Evolutionary conservation across 108 stramenopile species (phyloP), one percentile per base, ranked within the genome.

Genomic region (Discostella stelligeroides): DNA sequence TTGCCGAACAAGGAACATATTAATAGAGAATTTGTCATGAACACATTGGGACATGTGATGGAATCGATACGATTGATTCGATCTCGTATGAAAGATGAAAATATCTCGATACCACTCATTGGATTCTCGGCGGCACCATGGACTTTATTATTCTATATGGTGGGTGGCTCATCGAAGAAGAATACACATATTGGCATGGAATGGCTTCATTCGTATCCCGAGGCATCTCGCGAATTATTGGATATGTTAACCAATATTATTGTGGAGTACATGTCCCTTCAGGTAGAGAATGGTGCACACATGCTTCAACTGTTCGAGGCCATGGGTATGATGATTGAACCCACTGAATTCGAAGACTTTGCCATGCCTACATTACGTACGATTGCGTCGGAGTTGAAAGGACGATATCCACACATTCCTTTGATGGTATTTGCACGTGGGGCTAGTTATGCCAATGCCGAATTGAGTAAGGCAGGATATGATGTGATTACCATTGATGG

Each of bases 141-240:
- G 92, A 98, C 97, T 7, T 84, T 98, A 13, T 73, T 98, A 42
- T 98, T 91, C 78, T 98, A 98, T 81, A 95, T 97, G 90, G 94
- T 98, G 6, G 97, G 97, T 21, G 97, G 96, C 63, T 89, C 88
- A 10, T 92, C 91, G 42, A 93, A 94, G 65, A 94, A 92, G 77
- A 97, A 97, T 66, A 84, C 68, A 30, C 82, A 89, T 9, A 82
- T 84, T 51, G 97, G 95, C 13, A 81, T 87, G 66, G 62, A 86
- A 28, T 98, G 95, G 93, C 68, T 96, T 17, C 63, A 71, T 14
- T 75, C 91, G 24, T 72, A 97, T 63, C 91, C 96, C 4, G 85
- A 90, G 38, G 94, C 86, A 39, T 91, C 95, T 7, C 72, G 66
- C 24, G 65, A 64, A 48, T 68, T 98, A 37, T 75, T 98, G 45